A percentile compares a stretch with the other conserved stretches of the same genome.
These are phyloP conservation scores for Zychaea mexicana DNA, from an alignment of 371 early-diverging fungal species.

Conservation along the genomic window DNA sequence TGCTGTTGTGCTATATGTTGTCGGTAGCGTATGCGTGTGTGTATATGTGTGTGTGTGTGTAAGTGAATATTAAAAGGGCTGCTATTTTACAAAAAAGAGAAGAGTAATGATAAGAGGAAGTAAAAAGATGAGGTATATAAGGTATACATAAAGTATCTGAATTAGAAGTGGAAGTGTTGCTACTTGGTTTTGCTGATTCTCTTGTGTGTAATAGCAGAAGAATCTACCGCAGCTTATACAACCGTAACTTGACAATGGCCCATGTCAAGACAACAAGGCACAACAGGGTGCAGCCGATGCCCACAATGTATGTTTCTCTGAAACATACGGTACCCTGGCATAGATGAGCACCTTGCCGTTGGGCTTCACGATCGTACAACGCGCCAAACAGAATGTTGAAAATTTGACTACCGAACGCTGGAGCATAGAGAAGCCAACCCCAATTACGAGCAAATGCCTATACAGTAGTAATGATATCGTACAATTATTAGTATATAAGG, in stretches of 20 bases:
- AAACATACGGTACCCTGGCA: slow-evolving; percentile 40
- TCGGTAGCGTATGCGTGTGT: too few species aligned
- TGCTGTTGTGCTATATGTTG: too few species aligned
- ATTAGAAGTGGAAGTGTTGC: too few species aligned
- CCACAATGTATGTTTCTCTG: slow-evolving; percentile 28
- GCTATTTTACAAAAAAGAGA: too few species aligned
- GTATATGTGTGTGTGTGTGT: too few species aligned
- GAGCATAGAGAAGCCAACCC: slow-evolving; percentile 50
- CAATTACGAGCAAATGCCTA: slow-evolving; percentile 53
- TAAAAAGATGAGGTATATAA: too few species aligned
- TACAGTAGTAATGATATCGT: too few species aligned
- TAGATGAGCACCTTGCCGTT: slow-evolving; percentile 24
- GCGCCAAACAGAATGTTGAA: slow-evolving; percentile 47
- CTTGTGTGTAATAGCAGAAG: not conserved
- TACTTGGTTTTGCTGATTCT: not conserved
- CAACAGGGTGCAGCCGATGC: slow-evolving; percentile 20
- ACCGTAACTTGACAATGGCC: slow-evolving; percentile 33
- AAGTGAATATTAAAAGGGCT: too few species aligned
- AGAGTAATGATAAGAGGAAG: too few species aligned
- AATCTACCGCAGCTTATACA: slow-evolving; percentile 13
- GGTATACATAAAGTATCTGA: too few species aligned
- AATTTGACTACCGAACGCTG: slow-evolving; percentile 45
- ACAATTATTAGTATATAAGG: not conserved
- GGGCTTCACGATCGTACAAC: slow-evolving; percentile 35
- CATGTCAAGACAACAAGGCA: slow-evolving; percentile 24